Evolutionary conservation across 169 alveolate genomes (phyloP), one percentile per base, ranked within the genome.

Genomic region (Plasmodium inui): DNA sequence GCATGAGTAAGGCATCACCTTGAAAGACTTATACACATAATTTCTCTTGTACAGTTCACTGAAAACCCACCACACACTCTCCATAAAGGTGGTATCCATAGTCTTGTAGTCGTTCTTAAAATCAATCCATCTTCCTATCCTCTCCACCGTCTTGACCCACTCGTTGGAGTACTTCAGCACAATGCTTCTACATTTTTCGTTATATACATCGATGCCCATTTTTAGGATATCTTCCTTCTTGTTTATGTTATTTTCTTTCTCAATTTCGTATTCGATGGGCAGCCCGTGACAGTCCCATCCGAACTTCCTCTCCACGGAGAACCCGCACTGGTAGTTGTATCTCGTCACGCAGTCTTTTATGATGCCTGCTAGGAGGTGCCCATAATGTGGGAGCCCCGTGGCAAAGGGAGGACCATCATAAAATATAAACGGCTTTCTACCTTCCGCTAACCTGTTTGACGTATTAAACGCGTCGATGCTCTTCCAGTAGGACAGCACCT

Each of bases 221-320:
- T 96, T 96, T 83, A 98, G 90, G 83, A 98, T 98, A 50, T 99
- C 99, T 46, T 97, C 96, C 80, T 97, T 97, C 19, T 97, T 96
- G 76, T 97, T 97, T 73, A 99, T 98, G 61, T 97, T 96, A 83
- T 98, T 95, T 79, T 93, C 93, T 96, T 99, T 98, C 94, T 99
- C 99, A 82, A 99, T 99, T 96, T 98, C 99, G 88, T 98, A 97
- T 96, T 99, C 99, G 53, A 99, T 98, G 3, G 99, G 99, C 28
- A 99, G 98, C 19, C 99, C 99, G 95, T 99, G 99, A 96, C 99
- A 99, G 94, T 99, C 99, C 99, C 99, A 99, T 8, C 99, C 99
- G 90, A 99, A 99, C 83, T 99, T 96, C 92, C 99, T 96, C 83
- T 98, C 99, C 4, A 98, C 99, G 88, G 98, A 97, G 94, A 97